Evolutionary conservation across 2,329 filamentous ascomycete genomes (phyloP), one percentile per base, ranked within the genome.

Genomic region (Mollisiaceae sp.): DNA sequence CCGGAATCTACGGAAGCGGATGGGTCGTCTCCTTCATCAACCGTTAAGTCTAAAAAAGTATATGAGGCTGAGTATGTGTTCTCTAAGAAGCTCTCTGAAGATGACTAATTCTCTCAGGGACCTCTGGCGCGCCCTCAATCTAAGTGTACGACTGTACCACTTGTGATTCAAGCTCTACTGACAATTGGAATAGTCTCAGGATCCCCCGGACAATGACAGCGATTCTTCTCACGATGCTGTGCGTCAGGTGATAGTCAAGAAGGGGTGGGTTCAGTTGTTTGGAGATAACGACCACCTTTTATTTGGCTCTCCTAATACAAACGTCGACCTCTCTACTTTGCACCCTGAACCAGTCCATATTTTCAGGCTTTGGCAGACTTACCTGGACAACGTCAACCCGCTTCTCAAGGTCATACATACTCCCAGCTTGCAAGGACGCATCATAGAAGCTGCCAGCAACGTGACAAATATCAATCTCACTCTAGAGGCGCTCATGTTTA

Each of bases 301-400:
- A 0, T 84, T 89, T 70, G 84, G 84, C 36, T 78, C 80, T 0
- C 77, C 73, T 4, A 75, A 77, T 20, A 71, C 75, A 24, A 65
- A 68, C 1, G 70, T 83, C n/a, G 78, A 84, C 66, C 73, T 88
- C 1, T 78, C 80, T 4, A 75, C 78, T 77, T 79, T 22, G 72
- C 78, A 91, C 78, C 91, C 74, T 2, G 64, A 70, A 35, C 91
- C 88, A 0, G 82, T 86, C 14, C 86, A 91, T 39, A 85, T 91
- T 32, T 88, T 91, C 72, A 83, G 84, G 59, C 82, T 94, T 5
- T 94, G 91, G 91, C 89, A 93, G 74, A 81, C 87, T 9, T 93
- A 89, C 69, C 79, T 93, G 6, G 87, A 92, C 58, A 88, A 91
- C 67, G 87, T 94, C 63, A 91, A 94, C 71, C 91, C 91, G 0